Evolutionary conservation across 345 rosid species (phyloP), one percentile per base, ranked within the genome.

Genomic region (Dimocarpus longan): DNA sequence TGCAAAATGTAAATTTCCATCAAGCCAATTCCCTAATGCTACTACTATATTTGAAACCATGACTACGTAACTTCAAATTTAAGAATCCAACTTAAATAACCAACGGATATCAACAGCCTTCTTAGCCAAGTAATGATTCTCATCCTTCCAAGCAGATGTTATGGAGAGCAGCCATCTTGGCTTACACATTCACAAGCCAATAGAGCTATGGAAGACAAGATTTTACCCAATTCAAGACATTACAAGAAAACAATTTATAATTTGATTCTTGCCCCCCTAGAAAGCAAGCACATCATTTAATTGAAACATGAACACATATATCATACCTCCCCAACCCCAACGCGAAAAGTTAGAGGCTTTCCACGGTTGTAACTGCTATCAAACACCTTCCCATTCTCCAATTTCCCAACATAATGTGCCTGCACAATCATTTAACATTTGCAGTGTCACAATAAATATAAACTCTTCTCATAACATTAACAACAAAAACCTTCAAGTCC

Each of bases 291-390:
- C 22, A 37, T 19, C 16, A 43, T 24, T 69, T 68, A 28, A 8
- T 21, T 9, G 8, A 75, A 37, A 7, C 7, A 62, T 40, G 13
- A 3, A 16, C 76, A 52, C 7, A 54, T 5, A 15, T 16, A 21
- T 60, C 22, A 60, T 87, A 92, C 98, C 97, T 93, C 96, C n/a
- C 97, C 96, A 65, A 90, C 98, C 15, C 98, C 98, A 7, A 92
- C 73, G 2, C 91, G 89, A 68, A 93, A 93, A 6, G 93, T 84
- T 39, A 95, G 88, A 82, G 98, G 98, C 86, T 92, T 92, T 44
- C 98, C 98, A 4, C 98, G 85, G 62, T 88, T 87, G 79, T 95
- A 93, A 79, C 98, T 95, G 93, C 98, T 95, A 71, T 95, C 98
- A 52, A 95, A 95, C 15, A 95, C 85, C 85, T 79, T 93, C 68